A percentile compares a stretch with the other conserved stretches of the same genome.
Evolutionary conservation across 495 filamentous ascomycete genomes (phyloP).

Genomic region (Penicillium subrubescens): DNA sequence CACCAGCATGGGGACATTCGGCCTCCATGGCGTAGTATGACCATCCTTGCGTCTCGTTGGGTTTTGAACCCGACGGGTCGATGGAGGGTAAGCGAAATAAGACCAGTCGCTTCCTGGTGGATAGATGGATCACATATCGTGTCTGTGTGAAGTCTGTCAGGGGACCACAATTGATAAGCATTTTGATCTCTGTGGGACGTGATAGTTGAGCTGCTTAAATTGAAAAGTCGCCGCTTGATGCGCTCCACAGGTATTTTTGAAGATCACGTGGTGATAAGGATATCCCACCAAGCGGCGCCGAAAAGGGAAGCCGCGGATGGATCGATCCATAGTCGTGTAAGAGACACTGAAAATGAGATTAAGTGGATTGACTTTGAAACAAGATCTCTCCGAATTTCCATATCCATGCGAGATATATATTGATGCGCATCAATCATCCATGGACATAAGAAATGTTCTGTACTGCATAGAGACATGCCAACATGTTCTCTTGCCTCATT

Average conservation of each 20-base stretch:
- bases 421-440: no score
- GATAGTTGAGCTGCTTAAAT: neutral
- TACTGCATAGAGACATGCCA: no score
- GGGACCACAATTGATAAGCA: conserved; percentile 40
- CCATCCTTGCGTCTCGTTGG: conserved; percentile 48
- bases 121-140: conserved; percentile 52
- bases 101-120: conserved; percentile 53
- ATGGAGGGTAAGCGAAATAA: conserved; percentile 53
- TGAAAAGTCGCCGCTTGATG: conserved; percentile 2
- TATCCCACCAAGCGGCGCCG: neutral
- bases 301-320: neutral
- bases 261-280: conserved; percentile 13
- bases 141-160: conserved; percentile 42
- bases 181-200: conserved; percentile 15
- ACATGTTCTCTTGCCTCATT: no score
- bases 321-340: no score
- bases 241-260: conserved; percentile 3
- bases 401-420: no score
- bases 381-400: no score
- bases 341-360: neutral
- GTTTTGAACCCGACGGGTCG: conserved; percentile 31
- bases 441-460: no score
- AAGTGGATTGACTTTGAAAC: neutral
- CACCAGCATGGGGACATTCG: conserved; percentile 55
- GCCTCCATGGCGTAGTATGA: conserved; percentile 57